Conservation (phyloP, 108 stramenopile species). For the Cyclotella distinguenda region DNA sequence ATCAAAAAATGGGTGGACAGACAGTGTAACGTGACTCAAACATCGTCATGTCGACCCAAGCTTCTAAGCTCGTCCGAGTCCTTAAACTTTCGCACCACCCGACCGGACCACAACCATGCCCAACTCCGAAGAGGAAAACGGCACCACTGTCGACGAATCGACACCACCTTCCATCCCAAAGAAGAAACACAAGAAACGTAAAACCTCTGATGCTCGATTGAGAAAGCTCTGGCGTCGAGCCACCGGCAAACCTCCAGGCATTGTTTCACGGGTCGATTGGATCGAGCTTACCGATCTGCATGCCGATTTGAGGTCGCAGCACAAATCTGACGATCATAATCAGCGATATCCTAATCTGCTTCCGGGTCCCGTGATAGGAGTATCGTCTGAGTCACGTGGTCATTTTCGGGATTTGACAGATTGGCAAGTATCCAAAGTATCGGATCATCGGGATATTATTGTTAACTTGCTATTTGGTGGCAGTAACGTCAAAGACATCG, state of each 20-base stretch:
- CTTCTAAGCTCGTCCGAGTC: no score
- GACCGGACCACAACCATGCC: no score
- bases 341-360: conserved; percentile 16
- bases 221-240: conserved; percentile 44
- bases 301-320: conserved; percentile 16
- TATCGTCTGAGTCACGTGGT: neutral
- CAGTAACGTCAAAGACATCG: neutral
- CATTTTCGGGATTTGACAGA: conserved; percentile 22
- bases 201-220: conserved; percentile 28
- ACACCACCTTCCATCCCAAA: neutral
- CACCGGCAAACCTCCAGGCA: conserved; percentile 24
- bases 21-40: no score
- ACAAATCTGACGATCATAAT: neutral
- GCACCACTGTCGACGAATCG: no score
- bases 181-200: conserved; percentile 44
- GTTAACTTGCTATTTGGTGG: conserved; percentile 47
- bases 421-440: conserved; percentile 61
- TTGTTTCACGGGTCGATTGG: conserved; percentile 40
- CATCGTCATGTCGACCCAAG: no score
- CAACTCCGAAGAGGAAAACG: no score
- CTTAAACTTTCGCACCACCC: no score
- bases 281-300: conserved; percentile 29
- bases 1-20: no score
- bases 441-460: conserved; percentile 72
- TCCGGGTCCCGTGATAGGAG: conserved; percentile 27